Conservation (phyloP, 208 protist genomes). For the Trypanosoma avium region DNA sequence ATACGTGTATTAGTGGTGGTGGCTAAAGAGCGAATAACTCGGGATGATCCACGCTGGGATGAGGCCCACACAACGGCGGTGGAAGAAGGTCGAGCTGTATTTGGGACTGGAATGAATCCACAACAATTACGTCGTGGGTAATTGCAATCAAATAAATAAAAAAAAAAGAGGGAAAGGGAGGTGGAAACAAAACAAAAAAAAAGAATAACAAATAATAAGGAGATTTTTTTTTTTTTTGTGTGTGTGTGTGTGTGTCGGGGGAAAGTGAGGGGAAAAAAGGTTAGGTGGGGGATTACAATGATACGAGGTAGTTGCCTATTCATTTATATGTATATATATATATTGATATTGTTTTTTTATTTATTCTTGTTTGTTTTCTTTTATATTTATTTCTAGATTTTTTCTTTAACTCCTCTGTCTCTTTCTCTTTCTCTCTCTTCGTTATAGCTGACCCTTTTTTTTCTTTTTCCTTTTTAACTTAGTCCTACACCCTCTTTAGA, state of each 20-base stretch:
- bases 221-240: not conserved
- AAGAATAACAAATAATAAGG: not conserved
- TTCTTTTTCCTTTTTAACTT: too few relatives aligned
- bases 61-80: conserved; percentile 7
- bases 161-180: not conserved
- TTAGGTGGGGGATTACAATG: too few relatives aligned
- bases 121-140: conserved; percentile 11
- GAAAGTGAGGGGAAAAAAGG: too few relatives aligned
- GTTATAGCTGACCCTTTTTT: too few relatives aligned
- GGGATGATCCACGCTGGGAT: conserved; percentile 44
- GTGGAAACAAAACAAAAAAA: not conserved
- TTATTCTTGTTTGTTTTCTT: too few relatives aligned
- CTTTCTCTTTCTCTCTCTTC: too few relatives aligned
- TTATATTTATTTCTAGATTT: too few relatives aligned
- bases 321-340: too few relatives aligned
- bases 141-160: not conserved
- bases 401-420: too few relatives aligned
- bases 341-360: too few relatives aligned
- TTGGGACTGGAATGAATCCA: conserved; percentile 27
- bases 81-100: conserved; percentile 3
- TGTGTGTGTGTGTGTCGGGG: not conserved
- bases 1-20: conserved; percentile 71
- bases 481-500: too few relatives aligned
- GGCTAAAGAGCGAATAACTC: conserved; percentile 45
- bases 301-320: too few relatives aligned